Conservation (phyloP, 768 basidiomycete genomes). For the Sistotremastrum suecicum region DNA sequence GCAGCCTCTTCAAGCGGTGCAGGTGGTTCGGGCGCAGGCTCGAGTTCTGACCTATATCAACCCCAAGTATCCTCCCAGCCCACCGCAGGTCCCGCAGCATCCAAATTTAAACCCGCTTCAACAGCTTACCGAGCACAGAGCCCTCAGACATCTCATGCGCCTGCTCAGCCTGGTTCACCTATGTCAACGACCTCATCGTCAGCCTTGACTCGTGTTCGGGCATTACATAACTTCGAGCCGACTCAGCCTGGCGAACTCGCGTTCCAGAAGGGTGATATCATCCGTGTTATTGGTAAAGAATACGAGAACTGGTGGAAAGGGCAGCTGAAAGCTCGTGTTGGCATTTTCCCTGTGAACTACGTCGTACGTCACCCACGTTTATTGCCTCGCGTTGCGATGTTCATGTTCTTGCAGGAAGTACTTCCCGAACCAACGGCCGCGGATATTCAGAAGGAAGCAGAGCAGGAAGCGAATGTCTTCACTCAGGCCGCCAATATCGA, state of each 20-base stretch:
- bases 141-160: constrained; percentile 13
- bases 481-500: constrained; percentile 78
- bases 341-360: constrained; percentile 96
- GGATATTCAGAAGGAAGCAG: constrained; percentile 69
- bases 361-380: constrained; percentile 42
- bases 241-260: constrained; percentile 81
- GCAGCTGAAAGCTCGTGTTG: constrained; percentile 76
- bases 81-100: constrained; percentile 11
- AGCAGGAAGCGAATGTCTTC: constrained; percentile 82
- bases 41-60: constrained; percentile 13
- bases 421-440: constrained; percentile 70
- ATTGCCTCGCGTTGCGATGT: background rate
- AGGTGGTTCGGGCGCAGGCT: constrained; percentile 17
- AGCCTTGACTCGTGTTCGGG: constrained; percentile 73
- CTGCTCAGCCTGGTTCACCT: constrained; percentile 13
- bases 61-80: constrained; percentile 7
- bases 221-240: constrained; percentile 79
- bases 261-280: constrained; percentile 85
- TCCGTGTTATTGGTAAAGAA: constrained; percentile 87
- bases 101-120: constrained; percentile 6
- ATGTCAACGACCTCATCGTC: constrained; percentile 11
- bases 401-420: constrained; percentile 39
- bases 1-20: constrained; percentile 22
- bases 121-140: constrained; percentile 11
- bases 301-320: constrained; percentile 98